Evolutionary conservation across 192 early-diverging fungal species (phyloP).

Genomic region (Backusella morwellensis): DNA sequence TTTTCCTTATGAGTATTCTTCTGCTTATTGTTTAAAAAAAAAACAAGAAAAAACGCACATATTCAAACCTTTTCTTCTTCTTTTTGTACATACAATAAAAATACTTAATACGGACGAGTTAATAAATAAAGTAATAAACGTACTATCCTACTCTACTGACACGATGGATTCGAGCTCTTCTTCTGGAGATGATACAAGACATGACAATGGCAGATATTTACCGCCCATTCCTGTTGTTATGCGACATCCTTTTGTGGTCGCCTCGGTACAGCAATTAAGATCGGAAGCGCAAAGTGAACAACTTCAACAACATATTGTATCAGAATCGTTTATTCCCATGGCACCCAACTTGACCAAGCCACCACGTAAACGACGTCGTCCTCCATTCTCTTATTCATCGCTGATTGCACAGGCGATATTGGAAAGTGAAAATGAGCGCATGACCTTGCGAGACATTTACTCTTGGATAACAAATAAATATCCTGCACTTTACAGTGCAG

Average conservation of each 20-base stretch:
- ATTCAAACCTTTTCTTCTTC: neutral
- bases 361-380: constrained; percentile 38
- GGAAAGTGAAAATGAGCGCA: constrained; percentile 47
- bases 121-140: neutral
- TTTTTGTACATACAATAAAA: constrained; percentile 3
- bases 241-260: constrained; percentile 24
- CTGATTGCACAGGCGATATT: constrained; percentile 84
- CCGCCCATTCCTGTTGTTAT: constrained; percentile 34
- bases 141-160: neutral
- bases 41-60: neutral
- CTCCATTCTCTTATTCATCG: constrained; percentile 80
- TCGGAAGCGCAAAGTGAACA: constrained; percentile 27
- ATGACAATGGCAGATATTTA: neutral
- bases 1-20: neutral
- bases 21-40: neutral
- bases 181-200: neutral
- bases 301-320: constrained; percentile 31
- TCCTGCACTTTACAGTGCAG: constrained; percentile 70
- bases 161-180: neutral
- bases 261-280: constrained; percentile 26
- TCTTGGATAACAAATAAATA: constrained; percentile 72
- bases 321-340: constrained; percentile 38
- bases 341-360: constrained; percentile 22
- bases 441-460: constrained; percentile 90
- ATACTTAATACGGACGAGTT: neutral